Evolutionary conservation across 2,329 filamentous ascomycete species (phyloP), one percentile per base, ranked within the genome.

Genomic region (Lasiodiplodia theobromae): DNA sequence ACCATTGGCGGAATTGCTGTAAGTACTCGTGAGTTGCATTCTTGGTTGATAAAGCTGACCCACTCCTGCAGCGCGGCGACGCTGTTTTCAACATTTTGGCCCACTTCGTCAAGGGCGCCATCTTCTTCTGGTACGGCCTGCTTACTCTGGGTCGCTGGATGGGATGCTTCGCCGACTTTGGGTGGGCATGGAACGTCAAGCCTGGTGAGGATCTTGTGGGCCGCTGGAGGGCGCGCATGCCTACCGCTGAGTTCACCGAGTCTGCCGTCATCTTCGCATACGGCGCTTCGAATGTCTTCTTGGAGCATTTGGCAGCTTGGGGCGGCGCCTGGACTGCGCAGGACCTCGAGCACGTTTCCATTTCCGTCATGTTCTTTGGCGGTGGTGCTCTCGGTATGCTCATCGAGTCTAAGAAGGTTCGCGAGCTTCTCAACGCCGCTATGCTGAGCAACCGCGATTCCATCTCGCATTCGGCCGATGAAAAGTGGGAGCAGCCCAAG

Each of bases 161-260:
- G 76, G 95, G 95, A 31, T 92, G 92, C 77, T 98, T 97, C 77
- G 90, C 92, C 69, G 92, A 97, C 70, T 86, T 95, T 68, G 95
- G 95, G 72, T 98, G 95, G 95, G 93, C 94, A 0, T 97, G 95
- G 95, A 98, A 98, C 75, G 80, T 94, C 69, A 91, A 92, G 69
- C 93, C 93, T 10, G 76, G 82, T 5, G 79, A 80, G 69, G 83
- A 83, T 11, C 76, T 88, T 14, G 85, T 88, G 21, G 85, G 87
- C 71, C 87, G 85, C 75, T 91, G 91, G 87, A 88, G 88, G 63
- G 79, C 84, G 49, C 82, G 79, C 56, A 74, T 88, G 37, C 92
- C 92, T 0, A 92, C 92, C 0, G 93, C 92, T 28, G 95, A 98
- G 81, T 97, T 97, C 74, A 88, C 91, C 60, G 95, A 98, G 80